A percentile compares a stretch with the other conserved stretches of the same genome.
phyloP scores from a whole-genome alignment of 2,329 filamentous ascomycete genomes.

The Diaporthe sp. region DNA sequence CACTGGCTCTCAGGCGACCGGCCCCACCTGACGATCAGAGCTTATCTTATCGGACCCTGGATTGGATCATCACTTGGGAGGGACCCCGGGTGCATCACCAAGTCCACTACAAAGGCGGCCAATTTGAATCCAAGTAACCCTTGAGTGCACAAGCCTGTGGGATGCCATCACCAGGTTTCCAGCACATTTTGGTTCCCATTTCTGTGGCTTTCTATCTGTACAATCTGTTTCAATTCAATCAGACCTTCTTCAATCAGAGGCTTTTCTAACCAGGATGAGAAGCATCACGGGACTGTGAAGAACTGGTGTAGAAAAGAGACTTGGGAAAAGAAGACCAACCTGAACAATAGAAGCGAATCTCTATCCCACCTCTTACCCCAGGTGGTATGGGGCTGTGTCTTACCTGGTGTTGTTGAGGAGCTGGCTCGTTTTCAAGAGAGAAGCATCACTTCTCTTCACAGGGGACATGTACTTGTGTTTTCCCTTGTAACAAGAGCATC shows the following conservation, averaged over 20 bases:
- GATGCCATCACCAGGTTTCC: neutral
- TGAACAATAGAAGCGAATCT: neutral
- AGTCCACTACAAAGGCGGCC: neutral
- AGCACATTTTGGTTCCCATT: neutral
- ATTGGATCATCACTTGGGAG: neutral
- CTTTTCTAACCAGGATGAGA: neutral
- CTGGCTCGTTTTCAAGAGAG: neutral
- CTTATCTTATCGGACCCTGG: slow-evolving; percentile 27
- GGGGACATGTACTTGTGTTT: neutral
- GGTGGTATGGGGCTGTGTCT: neutral
- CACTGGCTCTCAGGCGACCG: neutral
- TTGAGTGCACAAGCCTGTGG: neutral
- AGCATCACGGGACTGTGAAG: neutral
- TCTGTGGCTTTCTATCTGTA: neutral
- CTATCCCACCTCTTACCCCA: too few relatives aligned
- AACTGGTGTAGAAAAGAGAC: neutral
- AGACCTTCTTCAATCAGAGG: neutral
- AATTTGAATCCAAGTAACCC: neutral
- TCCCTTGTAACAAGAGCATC: neutral
- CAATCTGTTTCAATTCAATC: neutral
- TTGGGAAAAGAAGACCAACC: neutral
- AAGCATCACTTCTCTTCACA: neutral
- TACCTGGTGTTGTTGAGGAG: too few relatives aligned
- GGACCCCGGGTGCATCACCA: slow-evolving; percentile 14
- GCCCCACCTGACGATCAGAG: slow-evolving; percentile 14